These are phyloP conservation scores for Citeromyces nyonsensis DNA, from an alignment of 805 yeast species.

Conservation along the genomic window DNA sequence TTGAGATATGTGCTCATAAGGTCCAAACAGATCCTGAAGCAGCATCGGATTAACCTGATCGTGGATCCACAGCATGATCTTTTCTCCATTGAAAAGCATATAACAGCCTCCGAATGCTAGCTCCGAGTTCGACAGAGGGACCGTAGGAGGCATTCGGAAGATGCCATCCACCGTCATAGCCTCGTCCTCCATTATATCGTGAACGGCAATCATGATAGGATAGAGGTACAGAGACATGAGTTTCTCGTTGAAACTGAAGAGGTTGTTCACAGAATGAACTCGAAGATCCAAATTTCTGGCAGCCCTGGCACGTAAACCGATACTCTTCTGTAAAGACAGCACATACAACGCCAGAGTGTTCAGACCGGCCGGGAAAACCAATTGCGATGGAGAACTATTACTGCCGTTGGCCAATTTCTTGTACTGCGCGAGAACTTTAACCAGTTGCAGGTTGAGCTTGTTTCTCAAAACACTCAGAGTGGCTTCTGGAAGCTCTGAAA, in stretches of 20 bases:
- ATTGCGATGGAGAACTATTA: conserved; percentile 35
- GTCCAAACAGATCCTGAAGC: conserved; percentile 65
- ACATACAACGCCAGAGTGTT: conserved; percentile 54
- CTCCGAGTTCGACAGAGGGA: conserved; percentile 23
- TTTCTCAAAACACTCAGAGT: conserved; percentile 17
- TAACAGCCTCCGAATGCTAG: conserved; percentile 62
- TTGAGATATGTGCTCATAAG: conserved; percentile 22
- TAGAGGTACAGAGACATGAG: conserved; percentile 52
- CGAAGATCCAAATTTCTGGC: conserved; percentile 47
- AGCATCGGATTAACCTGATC: conserved; percentile 51
- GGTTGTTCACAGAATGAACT: conserved; percentile 31
- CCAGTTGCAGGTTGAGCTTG: conserved; percentile 20
- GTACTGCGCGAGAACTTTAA: conserved; percentile 44
- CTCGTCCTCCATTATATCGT: conserved; percentile 44
- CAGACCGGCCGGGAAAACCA: conserved; percentile 72
- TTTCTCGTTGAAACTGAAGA: conserved; percentile 39
- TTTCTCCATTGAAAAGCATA: conserved; percentile 54
- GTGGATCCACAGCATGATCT: conserved; percentile 51
- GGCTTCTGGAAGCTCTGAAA: conserved; percentile 21
- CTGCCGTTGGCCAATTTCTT: conserved; percentile 27
- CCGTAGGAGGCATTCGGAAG: conserved; percentile 33
- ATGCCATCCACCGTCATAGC: conserved; percentile 22
- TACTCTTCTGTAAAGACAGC: conserved; percentile 55
- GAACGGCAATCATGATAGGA: conserved; percentile 68
- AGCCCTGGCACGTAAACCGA: conserved; percentile 36